Evolutionary conservation across 225 moss, liverwort and hornwort genomes (phyloP), one percentile per base, ranked within the genome.

Genomic region (Neckera pumila): DNA sequence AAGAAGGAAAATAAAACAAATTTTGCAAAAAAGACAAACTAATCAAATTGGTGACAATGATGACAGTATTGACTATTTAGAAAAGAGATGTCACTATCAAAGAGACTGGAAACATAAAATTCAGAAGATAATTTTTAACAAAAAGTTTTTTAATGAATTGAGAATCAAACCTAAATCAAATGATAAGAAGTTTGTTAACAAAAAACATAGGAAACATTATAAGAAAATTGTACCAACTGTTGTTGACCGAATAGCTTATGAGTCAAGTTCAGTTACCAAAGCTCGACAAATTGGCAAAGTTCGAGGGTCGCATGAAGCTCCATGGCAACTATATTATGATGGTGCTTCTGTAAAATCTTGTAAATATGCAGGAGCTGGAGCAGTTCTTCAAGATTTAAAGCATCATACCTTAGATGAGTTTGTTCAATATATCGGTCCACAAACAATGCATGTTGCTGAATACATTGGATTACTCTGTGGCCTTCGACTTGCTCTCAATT

Each of bases 381-480:
- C 81, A 22, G 16, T 80, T 12, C 81, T 89, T 64, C 85, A 89
- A 74, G 8, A 89, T 64, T 23, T 80, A 57, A 81, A 89, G n/a
- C 89, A 89, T 14, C 89, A 80, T 21, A 85, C 81, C 4, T 8
- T 85, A 7, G 85, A 85, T 40, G 85, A 89, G 5, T 89, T 81
- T 89, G 73, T 28, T 0, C 53, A 27, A 73, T 89, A 62, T 18
- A 85, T 89, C 47, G 89, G 89, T 30, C 81, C 81, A 20, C 89
- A 89, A 89, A 85, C 80, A 10, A 89, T 85, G 89, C 70, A 63
- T 64, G 85, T 85, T 64, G 85, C 89, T 15, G 80, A 85, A 25
- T 87, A 87, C 31, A 31, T 87, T 81, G 87, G 72, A 71, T 61
- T 87, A 61, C 30, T 87, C 3, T 17, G 81, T 58, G 87, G 81